Base-by-base conservation (phyloP, 495 filamentous ascomycete species). In the Talaromyces wortmannii region DNA sequence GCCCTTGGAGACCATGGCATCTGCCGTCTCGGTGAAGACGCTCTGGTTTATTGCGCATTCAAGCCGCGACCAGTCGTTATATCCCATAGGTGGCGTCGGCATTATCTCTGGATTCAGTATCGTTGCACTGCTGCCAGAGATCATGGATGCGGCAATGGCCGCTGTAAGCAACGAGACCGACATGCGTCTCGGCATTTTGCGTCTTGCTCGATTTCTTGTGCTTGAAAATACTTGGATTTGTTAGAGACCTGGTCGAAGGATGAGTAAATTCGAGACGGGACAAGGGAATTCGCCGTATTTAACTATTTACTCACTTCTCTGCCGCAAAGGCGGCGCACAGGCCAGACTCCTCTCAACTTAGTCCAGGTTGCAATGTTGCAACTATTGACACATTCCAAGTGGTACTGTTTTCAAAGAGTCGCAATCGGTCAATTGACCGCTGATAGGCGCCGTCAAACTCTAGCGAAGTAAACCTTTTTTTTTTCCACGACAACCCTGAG, bases 1-100 rank as follows among this genome's bases (percentile, higher is more conserved):
- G 30, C 72, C 72, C 31, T 65, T 71, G 32, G 51, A 56, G 7
- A 59, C 49, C 71, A 75, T 74, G 2, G 70, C 58, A 45, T 71
- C 59, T 2, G 72, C 71, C 1, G 70, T 74, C 7, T 69, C 57
- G 6, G 62, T 68, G 57, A 75, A 74, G 3, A 75, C 65, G 0
- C 69, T 72, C 55, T 75, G 68, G 57, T 75, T 74, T 4, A 74
- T 66, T 45, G 70, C 63, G 56, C 72, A 75, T 52, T 63, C 55
- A 57, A 73, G 74, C 7, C 72, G 72, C 0, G 69, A 62, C 72
- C 72, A 75, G 55, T 73, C 72, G 59, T 72, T 75, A 64, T 72
- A 75, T 17, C 72, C 72, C 72, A 75, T 75, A 15, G 71, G 72
- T 0, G 72, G 71, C 0, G 63, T 61, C 0, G 73, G 66, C 30